Evolutionary conservation across 2,329 filamentous ascomycete species (phyloP).

Genomic region (Colletotrichum spinosum): DNA sequence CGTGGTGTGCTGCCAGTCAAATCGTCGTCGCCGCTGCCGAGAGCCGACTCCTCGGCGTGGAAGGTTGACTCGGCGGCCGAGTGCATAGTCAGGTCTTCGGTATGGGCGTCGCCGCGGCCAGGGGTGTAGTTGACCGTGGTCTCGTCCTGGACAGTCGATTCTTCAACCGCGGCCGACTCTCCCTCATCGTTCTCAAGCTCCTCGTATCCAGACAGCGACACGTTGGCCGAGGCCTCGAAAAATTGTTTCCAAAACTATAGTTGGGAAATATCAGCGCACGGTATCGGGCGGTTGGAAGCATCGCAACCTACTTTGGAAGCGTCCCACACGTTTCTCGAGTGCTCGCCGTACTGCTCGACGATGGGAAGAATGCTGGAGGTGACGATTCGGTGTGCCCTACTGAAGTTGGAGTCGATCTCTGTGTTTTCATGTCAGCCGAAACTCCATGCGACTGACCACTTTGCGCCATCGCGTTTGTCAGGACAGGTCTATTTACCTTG

Average conservation of each 20-base stretch:
- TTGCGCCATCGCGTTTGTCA: background rate
- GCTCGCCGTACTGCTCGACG: slow-evolving; percentile 94
- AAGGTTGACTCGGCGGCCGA: slow-evolving; percentile 49
- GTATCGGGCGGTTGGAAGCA: background rate
- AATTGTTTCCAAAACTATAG: slow-evolving; percentile 98
- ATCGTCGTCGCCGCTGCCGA: slow-evolving; percentile 72
- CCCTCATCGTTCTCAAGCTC: slow-evolving; percentile 78
- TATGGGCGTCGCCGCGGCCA: slow-evolving; percentile 43
- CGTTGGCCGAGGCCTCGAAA: slow-evolving; percentile 97
- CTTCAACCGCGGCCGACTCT: slow-evolving; percentile 61
- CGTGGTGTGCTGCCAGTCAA: slow-evolving; percentile 77
- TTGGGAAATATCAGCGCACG: slow-evolving; percentile 29
- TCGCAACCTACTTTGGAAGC: slow-evolving; percentile 79
- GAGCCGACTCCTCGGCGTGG: slow-evolving; percentile 71
- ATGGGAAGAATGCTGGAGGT: slow-evolving; percentile 92
- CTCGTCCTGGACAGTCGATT: slow-evolving; percentile 67
- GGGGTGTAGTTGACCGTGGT: slow-evolving; percentile 54
- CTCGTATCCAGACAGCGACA: slow-evolving; percentile 94
- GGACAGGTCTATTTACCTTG: slow-evolving; percentile 70
- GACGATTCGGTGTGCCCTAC: slow-evolving; percentile 94
- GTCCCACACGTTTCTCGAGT: slow-evolving; percentile 95
- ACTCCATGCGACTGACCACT: background rate
- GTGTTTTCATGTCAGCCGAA: slow-evolving; percentile 16
- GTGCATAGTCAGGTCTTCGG: slow-evolving; percentile 53
- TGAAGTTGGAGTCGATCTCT: slow-evolving; percentile 99